Base-by-base conservation (phyloP, 2,329 filamentous ascomycete genomes). In the Colletotrichum cordylinicola region DNA sequence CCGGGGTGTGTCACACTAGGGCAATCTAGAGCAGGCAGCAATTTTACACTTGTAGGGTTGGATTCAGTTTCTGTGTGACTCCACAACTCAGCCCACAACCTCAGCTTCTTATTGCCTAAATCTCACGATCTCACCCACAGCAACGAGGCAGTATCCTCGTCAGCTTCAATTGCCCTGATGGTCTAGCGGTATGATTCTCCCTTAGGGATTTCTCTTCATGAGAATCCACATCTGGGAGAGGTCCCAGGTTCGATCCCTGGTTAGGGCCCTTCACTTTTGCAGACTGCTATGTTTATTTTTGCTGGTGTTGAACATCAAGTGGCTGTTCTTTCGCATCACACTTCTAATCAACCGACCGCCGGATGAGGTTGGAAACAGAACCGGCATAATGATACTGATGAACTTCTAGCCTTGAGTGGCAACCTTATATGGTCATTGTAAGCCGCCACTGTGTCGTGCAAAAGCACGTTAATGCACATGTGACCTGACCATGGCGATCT, bases 51-150 rank as follows among this genome's bases (percentile, higher is more conserved):
- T 29, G n/a, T 39, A 29, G 48, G 37, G 18, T 43, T 27, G 48
- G 37, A 16, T 24, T 43, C 27, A 15, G 67, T 18, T 67, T 69
- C 27, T 29, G 65, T 33, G 55, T 69, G 65, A 69, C 70, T 73
- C 70, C 70, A 73, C 55, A 52, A 15, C 16, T 24, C 31, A 33
- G 27, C 70, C 27, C 56, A 55, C 55, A 61, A 62, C 29, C 58
- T 21, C 27, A n/a, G 7, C 12, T 55, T 33, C 31, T 69, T 69
- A 61, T 37, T 18, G 12, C 55, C 24, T 24, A 69, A 69, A 21
- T 31, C 4, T 31, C 10, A 0, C 9, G 2, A 0, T 2, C 0
- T 8, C 3, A 13, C 6, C 9, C 8, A 61, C 29, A 35, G 7
- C 58, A 5, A 29, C 29, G 9, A 35, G 29, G 18, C 8, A 21